These are phyloP conservation scores for Multifurca ochricompacta DNA, from an alignment of 768 basidiomycete species.

Conservation along the genomic window DNA sequence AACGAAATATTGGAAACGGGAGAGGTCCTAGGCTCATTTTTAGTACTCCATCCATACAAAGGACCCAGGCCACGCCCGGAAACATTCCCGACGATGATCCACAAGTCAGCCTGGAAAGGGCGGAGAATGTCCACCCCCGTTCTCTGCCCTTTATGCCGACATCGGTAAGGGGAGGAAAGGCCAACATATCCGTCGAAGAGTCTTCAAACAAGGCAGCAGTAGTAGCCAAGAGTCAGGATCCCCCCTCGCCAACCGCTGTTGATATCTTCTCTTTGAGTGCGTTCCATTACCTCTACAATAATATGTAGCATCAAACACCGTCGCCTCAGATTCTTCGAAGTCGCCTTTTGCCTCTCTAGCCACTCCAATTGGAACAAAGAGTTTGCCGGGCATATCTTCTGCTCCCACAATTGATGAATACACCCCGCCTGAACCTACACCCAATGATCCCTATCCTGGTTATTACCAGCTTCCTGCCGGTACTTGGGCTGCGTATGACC, in stretches of 20 bases:
- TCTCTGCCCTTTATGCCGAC: slow-evolving; percentile 50
- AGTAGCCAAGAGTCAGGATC: slow-evolving; percentile 8
- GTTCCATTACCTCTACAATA: slow-evolving; percentile 19
- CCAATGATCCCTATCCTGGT: slow-evolving; percentile 73
- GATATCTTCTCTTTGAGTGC: slow-evolving; percentile 68
- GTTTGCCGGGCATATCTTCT: slow-evolving; percentile 40
- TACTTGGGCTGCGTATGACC: slow-evolving; percentile 67
- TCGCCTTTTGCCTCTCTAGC: slow-evolving; percentile 20
- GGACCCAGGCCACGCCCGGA: not conserved
- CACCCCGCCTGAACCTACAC: slow-evolving; percentile 64
- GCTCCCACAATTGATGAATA: slow-evolving; percentile 65
- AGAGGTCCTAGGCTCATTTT: slow-evolving; percentile 57
- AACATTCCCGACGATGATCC: not conserved
- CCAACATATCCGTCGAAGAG: slow-evolving; percentile 37
- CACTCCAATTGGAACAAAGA: not conserved
- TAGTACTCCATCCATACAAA: slow-evolving; percentile 26
- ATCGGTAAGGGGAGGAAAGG: slow-evolving; percentile 50
- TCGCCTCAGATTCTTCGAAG: slow-evolving; percentile 14
- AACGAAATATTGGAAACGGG: slow-evolving; percentile 60
- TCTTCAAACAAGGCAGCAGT: slow-evolving; percentile 12
- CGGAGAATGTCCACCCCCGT: slow-evolving; percentile 16
- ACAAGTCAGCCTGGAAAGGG: not conserved
- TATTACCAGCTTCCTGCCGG: slow-evolving; percentile 83
- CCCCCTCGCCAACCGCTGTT: slow-evolving; percentile 29
- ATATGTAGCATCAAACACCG: not conserved